These are phyloP conservation scores for Cardamine resedifolia DNA, from an alignment of 345 rosid genomes.

Conservation along the genomic window DNA sequence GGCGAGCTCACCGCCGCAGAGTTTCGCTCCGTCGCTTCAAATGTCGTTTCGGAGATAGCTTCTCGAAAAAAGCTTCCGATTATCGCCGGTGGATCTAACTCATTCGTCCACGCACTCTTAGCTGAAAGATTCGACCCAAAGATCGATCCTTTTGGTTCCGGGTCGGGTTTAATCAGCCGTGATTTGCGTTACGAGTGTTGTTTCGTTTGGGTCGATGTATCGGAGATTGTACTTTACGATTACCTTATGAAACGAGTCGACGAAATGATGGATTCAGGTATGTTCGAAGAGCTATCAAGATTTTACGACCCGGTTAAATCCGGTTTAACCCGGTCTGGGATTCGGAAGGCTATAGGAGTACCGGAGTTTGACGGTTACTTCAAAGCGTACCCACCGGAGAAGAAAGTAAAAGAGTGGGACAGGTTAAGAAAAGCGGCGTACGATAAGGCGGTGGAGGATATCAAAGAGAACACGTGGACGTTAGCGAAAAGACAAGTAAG, in stretches of 20 bases:
- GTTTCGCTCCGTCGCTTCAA: slow-evolving; percentile 56
- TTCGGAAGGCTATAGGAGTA: slow-evolving; percentile 85
- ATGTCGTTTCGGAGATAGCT: slow-evolving; percentile 42
- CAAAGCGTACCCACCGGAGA: slow-evolving; percentile 44
- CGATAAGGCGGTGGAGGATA: slow-evolving; percentile 66
- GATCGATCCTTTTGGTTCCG: slow-evolving; percentile 46
- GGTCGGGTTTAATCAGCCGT: slow-evolving; percentile 37
- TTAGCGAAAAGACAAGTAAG: slow-evolving; percentile 72
- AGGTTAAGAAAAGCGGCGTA: slow-evolving; percentile 42
- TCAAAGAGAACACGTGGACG: slow-evolving; percentile 76
- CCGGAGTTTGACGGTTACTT: slow-evolving; percentile 79
- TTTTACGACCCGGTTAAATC: slow-evolving; percentile 45
- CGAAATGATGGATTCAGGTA: slow-evolving; percentile 86
- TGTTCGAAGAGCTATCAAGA: slow-evolving; percentile 68
- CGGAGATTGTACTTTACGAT: slow-evolving; percentile 59
- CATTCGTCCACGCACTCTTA: slow-evolving; percentile 71
- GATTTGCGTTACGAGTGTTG: slow-evolving; percentile 75
- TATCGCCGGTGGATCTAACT: slow-evolving; percentile 90
- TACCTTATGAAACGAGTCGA: slow-evolving; percentile 71
- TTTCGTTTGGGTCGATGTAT: slow-evolving; percentile 80
- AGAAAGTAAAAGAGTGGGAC: slow-evolving; percentile 22
- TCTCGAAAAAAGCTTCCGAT: slow-evolving; percentile 56
- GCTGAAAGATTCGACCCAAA: slow-evolving; percentile 55
- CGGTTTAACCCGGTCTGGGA: slow-evolving; percentile 39
- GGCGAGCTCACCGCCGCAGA: slow-evolving; percentile 54